Conservation (phyloP, 768 basidiomycete species). For the Lyophyllum atratum region DNA sequence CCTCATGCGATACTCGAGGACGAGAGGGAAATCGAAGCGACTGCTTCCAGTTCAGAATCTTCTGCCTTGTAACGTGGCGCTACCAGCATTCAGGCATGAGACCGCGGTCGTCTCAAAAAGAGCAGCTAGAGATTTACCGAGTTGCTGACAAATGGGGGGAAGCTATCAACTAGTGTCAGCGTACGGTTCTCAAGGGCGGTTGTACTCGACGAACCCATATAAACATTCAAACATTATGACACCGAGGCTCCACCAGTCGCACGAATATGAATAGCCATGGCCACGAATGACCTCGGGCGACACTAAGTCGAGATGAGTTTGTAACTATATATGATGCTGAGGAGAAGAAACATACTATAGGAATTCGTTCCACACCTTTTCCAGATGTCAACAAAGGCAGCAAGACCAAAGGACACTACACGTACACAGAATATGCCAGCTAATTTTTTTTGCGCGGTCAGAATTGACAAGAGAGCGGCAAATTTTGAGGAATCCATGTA, state of each 20-base stretch:
- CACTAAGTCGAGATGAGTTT: slow-evolving; percentile 49
- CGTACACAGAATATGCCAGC: slow-evolving; percentile 90
- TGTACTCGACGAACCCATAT: slow-evolving; percentile 65
- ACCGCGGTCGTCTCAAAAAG: slow-evolving; percentile 13
- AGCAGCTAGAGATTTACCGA: slow-evolving; percentile 50
- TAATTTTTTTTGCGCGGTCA: slow-evolving; percentile 30
- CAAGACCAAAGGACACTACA: slow-evolving; percentile 20
- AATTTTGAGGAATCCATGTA: slow-evolving; percentile 38
- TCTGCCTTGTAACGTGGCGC: slow-evolving; percentile 94
- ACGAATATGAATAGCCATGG: slow-evolving; percentile 91
- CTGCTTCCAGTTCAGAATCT: slow-evolving; percentile 95
- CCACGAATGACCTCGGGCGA: slow-evolving; percentile 89
- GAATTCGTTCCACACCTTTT: slow-evolving; percentile 82
- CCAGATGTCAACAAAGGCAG: slow-evolving; percentile 23
- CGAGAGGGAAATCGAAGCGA: slow-evolving; percentile 83
- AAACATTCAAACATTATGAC: slow-evolving; percentile 97
- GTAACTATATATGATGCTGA: not conserved
- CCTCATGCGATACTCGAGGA: slow-evolving; percentile 85
- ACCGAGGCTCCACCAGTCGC: slow-evolving; percentile 98
- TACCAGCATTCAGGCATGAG: slow-evolving; percentile 30
- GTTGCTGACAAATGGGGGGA: slow-evolving; percentile 94
- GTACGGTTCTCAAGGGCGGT: slow-evolving; percentile 13
- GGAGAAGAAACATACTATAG: slow-evolving; percentile 61
- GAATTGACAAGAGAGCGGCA: slow-evolving; percentile 17
- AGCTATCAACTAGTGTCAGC: slow-evolving; percentile 45